A percentile compares a stretch with the other conserved stretches of the same genome.
Conservation (phyloP, 345 rosid genomes). For the Eucalyptus lansdowneana region DNA sequence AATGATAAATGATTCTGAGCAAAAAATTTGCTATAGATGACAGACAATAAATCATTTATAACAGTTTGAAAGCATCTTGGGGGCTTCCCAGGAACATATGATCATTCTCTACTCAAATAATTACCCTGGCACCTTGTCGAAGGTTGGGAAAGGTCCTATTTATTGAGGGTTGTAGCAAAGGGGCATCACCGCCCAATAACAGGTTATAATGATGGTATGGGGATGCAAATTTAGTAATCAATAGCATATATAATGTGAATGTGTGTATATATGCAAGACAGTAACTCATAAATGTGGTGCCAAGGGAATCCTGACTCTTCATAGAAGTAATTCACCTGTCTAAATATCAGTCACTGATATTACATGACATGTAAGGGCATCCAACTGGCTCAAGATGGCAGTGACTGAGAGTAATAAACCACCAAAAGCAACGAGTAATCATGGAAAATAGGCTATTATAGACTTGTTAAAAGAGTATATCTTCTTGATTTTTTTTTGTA, state of each 20-base stretch:
- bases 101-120: not conserved
- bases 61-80: not conserved
- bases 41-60: not conserved
- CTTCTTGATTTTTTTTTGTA: not conserved
- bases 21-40: not conserved
- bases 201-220: not conserved
- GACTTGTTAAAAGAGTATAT: not conserved
- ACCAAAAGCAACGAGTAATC: not conserved
- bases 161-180: not conserved
- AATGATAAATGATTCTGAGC: not conserved
- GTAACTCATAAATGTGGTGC: not conserved
- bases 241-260: not conserved
- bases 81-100: not conserved
- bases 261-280: not conserved
- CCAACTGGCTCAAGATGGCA: not conserved
- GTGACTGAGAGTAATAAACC: not conserved
- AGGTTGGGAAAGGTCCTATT: not conserved
- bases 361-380: not conserved
- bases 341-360: not conserved
- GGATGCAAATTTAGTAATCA: not conserved
- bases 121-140: not conserved
- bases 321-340: not conserved
- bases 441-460: not conserved
- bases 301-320: not conserved
- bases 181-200: not conserved